Evolutionary conservation across 2,329 filamentous ascomycete species (phyloP).

Genomic region (Lasiodiplodia gonubiensis): DNA sequence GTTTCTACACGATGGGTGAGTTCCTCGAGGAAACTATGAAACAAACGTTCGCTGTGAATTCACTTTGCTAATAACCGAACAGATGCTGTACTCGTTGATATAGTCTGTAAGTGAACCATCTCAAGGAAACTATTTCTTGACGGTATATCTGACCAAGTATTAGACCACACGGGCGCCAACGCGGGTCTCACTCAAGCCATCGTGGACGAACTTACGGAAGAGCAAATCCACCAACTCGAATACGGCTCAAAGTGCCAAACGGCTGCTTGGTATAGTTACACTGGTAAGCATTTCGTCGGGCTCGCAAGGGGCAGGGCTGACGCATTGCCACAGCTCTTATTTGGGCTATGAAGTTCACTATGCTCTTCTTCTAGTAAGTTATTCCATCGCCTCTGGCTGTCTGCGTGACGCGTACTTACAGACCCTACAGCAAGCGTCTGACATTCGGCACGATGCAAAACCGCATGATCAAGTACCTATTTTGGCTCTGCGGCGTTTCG

Average conservation of each 20-base stretch:
- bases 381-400: slow-evolving; percentile 30
- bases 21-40: neutral
- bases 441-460: slow-evolving; percentile 43
- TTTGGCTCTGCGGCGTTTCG: slow-evolving; percentile 35
- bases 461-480: slow-evolving; percentile 39
- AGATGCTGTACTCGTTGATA: slow-evolving; percentile 44
- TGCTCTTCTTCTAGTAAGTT: slow-evolving; percentile 38
- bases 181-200: slow-evolving; percentile 35
- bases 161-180: slow-evolving; percentile 39
- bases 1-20: slow-evolving; percentile 42
- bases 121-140: no score
- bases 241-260: slow-evolving; percentile 48
- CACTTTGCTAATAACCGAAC: neutral
- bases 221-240: slow-evolving; percentile 38
- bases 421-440: slow-evolving; percentile 34
- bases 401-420: neutral
- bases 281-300: slow-evolving; percentile 18
- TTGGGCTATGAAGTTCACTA: slow-evolving; percentile 43
- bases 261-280: slow-evolving; percentile 45
- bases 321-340: slow-evolving; percentile 41
- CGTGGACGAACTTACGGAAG: slow-evolving; percentile 35
- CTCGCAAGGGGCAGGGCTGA: slow-evolving; percentile 30
- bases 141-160: neutral
- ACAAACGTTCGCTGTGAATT: neutral
- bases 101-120: slow-evolving; percentile 38